phyloP scores from a whole-genome alignment of 1,284 basidiomycete genomes.

The Fomitopsis schrenkii region DNA sequence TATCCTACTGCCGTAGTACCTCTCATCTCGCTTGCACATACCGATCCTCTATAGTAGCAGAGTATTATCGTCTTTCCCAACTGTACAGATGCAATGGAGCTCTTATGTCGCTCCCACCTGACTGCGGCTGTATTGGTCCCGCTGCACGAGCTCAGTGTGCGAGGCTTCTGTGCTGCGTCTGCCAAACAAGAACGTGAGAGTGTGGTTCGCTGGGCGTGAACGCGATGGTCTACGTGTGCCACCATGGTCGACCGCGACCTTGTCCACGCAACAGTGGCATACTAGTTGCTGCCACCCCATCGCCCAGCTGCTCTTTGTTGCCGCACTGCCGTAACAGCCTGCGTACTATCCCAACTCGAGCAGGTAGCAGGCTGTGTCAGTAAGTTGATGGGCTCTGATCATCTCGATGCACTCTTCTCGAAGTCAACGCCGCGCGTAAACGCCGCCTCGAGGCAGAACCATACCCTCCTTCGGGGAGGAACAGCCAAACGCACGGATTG shows the following conservation, averaged over 20 bases:
- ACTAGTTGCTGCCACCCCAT: neutral
- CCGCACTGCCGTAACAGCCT: slow-evolving; percentile 7
- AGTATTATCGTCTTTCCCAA: neutral
- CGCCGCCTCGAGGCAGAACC: slow-evolving; percentile 21
- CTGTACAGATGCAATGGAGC: neutral
- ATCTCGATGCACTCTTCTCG: slow-evolving; percentile 5
- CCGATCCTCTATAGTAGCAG: neutral
- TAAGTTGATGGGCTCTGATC: slow-evolving; percentile 7
- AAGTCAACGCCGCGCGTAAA: slow-evolving; percentile 9
- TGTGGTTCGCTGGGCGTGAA: neutral
- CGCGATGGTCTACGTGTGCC: neutral
- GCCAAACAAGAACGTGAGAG: neutral
- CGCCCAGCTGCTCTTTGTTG: neutral
- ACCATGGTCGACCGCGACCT: too few species aligned
- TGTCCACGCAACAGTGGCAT: neutral
- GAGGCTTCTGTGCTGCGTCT: neutral
- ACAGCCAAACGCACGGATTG: slow-evolving; percentile 1
- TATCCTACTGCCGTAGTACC: slow-evolving; percentile 1
- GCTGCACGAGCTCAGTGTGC: neutral
- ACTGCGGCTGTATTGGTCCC: neutral
- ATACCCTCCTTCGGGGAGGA: slow-evolving; percentile 12
- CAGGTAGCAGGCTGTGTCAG: slow-evolving; percentile 10
- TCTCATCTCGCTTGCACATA: neutral
- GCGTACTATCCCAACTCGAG: slow-evolving; percentile 13
- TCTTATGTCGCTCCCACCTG: neutral